phyloP scores from a whole-genome alignment of 306 rosid species.

The Dryas octopetala region DNA sequence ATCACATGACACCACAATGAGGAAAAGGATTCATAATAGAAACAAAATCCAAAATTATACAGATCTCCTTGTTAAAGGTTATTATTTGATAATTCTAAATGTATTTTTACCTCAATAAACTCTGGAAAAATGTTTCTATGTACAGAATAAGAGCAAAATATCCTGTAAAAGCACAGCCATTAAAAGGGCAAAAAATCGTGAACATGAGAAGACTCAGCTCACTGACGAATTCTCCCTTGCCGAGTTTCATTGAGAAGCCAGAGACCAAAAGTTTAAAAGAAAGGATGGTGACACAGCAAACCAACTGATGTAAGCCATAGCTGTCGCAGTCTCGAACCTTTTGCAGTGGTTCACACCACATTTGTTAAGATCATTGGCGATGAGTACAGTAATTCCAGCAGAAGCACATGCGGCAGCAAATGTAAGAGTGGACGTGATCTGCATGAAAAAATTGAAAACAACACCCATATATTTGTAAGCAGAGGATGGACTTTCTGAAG shows the following conservation, averaged over 20 bases:
- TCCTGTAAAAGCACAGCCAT: conserved; percentile 6
- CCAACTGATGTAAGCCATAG: conserved; percentile 52
- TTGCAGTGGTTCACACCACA: conserved; percentile 34
- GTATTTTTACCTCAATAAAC: background rate
- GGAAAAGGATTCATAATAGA: background rate
- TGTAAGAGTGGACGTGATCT: conserved; percentile 45
- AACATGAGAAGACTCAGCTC: background rate
- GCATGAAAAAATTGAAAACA: background rate
- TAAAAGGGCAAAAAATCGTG: background rate
- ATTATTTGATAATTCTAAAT: background rate
- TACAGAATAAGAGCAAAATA: conserved; percentile 17
- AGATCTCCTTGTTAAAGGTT: background rate
- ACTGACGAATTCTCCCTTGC: background rate
- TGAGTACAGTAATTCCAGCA: conserved; percentile 47
- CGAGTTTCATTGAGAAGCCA: conserved; percentile 34
- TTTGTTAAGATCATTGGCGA: conserved; percentile 36
- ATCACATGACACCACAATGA: conserved; percentile 1
- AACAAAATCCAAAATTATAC: background rate
- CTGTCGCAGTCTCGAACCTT: conserved; percentile 42
- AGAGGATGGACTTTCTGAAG: background rate
- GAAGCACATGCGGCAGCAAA: conserved; percentile 48
- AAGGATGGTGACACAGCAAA: conserved; percentile 46
- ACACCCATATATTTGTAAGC: background rate
- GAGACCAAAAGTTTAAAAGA: conserved; percentile 43
- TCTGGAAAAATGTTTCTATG: background rate